phyloP scores from a whole-genome alignment of 768 basidiomycete species.

The Leccinum pellstonianum region DNA sequence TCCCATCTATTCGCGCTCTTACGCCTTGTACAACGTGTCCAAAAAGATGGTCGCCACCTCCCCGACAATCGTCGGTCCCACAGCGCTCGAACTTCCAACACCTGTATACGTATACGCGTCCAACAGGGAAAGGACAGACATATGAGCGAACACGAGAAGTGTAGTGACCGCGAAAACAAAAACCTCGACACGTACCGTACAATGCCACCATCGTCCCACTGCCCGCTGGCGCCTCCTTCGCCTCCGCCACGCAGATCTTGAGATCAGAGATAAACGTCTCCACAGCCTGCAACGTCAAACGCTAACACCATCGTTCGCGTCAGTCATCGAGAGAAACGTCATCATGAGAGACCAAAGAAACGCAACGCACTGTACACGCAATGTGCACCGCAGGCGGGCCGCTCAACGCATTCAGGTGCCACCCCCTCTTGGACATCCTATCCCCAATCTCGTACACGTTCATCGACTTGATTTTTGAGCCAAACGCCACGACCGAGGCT shows the following conservation, averaged over 20 bases:
- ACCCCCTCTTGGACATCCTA: slow-evolving; percentile 78
- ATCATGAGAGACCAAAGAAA: too few species aligned
- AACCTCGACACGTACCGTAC: slow-evolving; percentile 61
- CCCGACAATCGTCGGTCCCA: slow-evolving; percentile 78
- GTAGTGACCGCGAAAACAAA: neutral
- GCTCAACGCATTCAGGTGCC: slow-evolving; percentile 87
- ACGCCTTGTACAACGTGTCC: slow-evolving; percentile 81
- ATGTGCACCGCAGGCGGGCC: slow-evolving; percentile 87
- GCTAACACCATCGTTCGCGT: slow-evolving; percentile 39
- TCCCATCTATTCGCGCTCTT: neutral
- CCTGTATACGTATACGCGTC: slow-evolving; percentile 40
- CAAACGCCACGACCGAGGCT: slow-evolving; percentile 90
- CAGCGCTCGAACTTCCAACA: slow-evolving; percentile 76
- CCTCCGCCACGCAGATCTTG: slow-evolving; percentile 70
- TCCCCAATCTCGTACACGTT: slow-evolving; percentile 91
- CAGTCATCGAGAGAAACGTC: neutral
- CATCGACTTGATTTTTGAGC: slow-evolving; percentile 47
- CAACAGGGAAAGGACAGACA: neutral
- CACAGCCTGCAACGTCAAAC: slow-evolving; percentile 72
- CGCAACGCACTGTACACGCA: slow-evolving; percentile 76
- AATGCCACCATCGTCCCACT: slow-evolving; percentile 89
- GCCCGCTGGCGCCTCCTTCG: slow-evolving; percentile 58
- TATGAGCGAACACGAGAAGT: neutral
- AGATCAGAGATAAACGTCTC: slow-evolving; percentile 85
- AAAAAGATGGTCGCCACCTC: slow-evolving; percentile 77